Evolutionary conservation across 1,139 yeast species (phyloP).

Genomic region (Pichia sp.): DNA sequence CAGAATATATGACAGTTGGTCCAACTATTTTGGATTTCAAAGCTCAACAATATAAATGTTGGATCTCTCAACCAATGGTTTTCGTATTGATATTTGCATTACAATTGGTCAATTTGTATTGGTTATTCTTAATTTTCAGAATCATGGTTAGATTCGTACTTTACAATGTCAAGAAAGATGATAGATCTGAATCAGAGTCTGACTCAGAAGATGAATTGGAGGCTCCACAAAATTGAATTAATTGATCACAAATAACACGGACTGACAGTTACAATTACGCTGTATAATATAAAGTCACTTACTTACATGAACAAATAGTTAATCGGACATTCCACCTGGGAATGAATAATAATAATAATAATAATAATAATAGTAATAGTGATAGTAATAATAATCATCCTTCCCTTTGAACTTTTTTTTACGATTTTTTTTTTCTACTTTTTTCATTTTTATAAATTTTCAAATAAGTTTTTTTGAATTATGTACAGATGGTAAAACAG

Average conservation of each 20-base stretch:
- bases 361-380: neutral
- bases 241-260: too few species aligned
- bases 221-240: too few species aligned
- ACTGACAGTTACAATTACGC: too few species aligned
- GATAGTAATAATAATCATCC: neutral
- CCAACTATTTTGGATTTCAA: conserved; percentile 75
- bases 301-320: too few species aligned
- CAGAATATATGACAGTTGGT: conserved; percentile 83
- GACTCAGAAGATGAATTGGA: conserved; percentile 32
- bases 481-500: neutral
- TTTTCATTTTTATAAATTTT: neutral
- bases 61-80: conserved; percentile 88
- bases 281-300: too few species aligned
- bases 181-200: conserved; percentile 71
- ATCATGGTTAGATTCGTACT: conserved; percentile 58
- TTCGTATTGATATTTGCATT: conserved; percentile 69
- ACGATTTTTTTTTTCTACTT: neutral
- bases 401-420: neutral
- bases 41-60: conserved; percentile 94
- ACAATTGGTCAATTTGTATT: conserved; percentile 78
- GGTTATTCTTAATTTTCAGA: conserved; percentile 79
- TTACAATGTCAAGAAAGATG: conserved; percentile 60
- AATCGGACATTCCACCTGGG: neutral
- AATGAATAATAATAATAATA: conserved; percentile 1
- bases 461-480: neutral